Percentiles rank a stretch among this genome's conserved stretches.
Evolutionary conservation across 1,284 basidiomycete genomes (phyloP).

Genomic region (Pholiota adiposa): DNA sequence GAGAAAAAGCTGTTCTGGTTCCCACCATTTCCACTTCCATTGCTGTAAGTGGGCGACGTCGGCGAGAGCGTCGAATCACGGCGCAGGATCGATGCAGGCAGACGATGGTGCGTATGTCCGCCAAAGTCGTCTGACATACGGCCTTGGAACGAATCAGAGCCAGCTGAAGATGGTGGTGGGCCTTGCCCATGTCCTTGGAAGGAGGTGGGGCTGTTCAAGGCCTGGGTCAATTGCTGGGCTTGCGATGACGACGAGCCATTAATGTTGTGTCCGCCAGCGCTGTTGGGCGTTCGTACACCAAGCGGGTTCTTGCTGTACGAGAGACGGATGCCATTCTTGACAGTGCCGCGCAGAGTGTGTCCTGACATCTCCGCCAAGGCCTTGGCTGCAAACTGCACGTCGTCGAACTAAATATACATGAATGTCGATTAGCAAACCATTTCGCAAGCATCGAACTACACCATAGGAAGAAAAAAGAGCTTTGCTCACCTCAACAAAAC

Average conservation of each 20-base stretch:
- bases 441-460: constrained; percentile 3
- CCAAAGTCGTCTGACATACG: constrained; percentile 13
- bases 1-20: constrained; percentile 46
- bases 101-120: constrained; percentile 15
- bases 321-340: constrained; percentile 93
- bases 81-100: constrained; percentile 25
- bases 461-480: constrained; percentile 15
- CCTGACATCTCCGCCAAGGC: constrained; percentile 92
- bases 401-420: constrained; percentile 74
- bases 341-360: constrained; percentile 86
- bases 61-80: constrained; percentile 26
- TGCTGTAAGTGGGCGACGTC: constrained; percentile 12
- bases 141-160: constrained; percentile 12
- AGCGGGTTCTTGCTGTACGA: constrained; percentile 97
- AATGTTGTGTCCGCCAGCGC: constrained; percentile 41
- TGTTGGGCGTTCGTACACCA: constrained; percentile 82
- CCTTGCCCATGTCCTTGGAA: constrained; percentile 13
- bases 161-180: constrained; percentile 12
- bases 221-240: constrained; percentile 43
- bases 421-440: constrained; percentile 15
- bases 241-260: constrained; percentile 56
- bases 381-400: constrained; percentile 82
- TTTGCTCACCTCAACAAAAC: constrained; percentile 87
- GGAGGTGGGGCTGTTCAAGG: constrained; percentile 28
- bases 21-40: constrained; percentile 8